Base-by-base conservation (phyloP, 83 land plant species). In the Picea abies region DNA sequence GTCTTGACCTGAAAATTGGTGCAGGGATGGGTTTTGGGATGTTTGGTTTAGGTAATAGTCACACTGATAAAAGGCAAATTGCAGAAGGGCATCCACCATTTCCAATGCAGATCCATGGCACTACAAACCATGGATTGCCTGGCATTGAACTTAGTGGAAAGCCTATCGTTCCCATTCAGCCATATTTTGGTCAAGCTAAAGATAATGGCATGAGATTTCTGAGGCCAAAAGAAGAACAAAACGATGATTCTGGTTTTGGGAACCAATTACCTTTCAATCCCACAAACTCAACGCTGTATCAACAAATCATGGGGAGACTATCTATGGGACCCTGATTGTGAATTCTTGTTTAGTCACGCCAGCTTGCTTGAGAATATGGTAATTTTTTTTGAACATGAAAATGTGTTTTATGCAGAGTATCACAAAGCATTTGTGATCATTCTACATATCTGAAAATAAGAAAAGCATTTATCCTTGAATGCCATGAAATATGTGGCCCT, bases 401-500 rank as follows among this genome's bases (percentile, higher is more conserved):
- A 72, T 72, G 76, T 49, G 76, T 72, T 72, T 72, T 72, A 49
- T 72, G 76, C 52, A 72, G 76, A 72, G 76, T 72, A 44, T n/a
- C 52, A 4, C 76, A 72, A 72, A 19, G 52, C 20, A 44, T 72
- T 72, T 72, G 76, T 72, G 76, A 23, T 72, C 76, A 72, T 49
- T 72, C 76, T 72, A 72, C 76, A 72, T 72, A 72, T 72, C 44
- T 72, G 76, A 72, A 72, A 72, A 72, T 72, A 72, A 72, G 56
- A 72, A 19, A 23, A 41, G 23, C 44, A 72, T 44, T 39, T 72
- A 72, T 72, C 56, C n/a, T 72, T 72, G 76, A 44, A 72, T 22
- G 76, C 76, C 76, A 20, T 47, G 41, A 72, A 72, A 72, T 47
- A 71, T 71, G 76, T 72, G 76, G 76, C 76, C 76, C 8, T 72